phyloP scores from a whole-genome alignment of 805 yeast species.

The Diddensiella caesifluorescens region DNA sequence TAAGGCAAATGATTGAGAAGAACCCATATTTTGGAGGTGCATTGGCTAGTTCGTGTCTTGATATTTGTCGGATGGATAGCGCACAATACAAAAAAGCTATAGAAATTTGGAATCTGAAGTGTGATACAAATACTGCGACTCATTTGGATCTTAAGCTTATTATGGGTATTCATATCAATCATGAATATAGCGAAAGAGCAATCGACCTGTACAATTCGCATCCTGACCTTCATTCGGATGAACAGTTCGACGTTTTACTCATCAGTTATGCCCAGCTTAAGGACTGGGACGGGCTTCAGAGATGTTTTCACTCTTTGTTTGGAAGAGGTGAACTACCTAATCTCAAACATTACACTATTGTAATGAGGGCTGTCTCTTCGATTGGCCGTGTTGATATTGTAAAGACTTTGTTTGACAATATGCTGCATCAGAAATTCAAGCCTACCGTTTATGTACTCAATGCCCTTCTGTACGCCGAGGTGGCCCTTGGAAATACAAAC shows the following conservation, averaged over 20 bases:
- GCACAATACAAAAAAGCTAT: constrained; percentile 15
- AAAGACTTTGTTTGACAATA: constrained; percentile 45
- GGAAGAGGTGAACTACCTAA: constrained; percentile 51
- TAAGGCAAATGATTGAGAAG: neutral
- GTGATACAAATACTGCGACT: constrained; percentile 10
- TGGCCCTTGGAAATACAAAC: constrained; percentile 30
- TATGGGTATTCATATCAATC: constrained; percentile 22
- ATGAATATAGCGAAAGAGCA: constrained; percentile 25
- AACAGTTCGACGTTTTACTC: constrained; percentile 46
- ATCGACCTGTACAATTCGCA: constrained; percentile 34
- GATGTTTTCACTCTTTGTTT: constrained; percentile 49
- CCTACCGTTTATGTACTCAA: constrained; percentile 44
- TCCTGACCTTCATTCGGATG: constrained; percentile 41
- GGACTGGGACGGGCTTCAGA: constrained; percentile 52
- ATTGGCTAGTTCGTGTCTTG: constrained; percentile 12
- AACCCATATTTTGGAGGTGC: constrained; percentile 7
- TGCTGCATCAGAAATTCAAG: constrained; percentile 40
- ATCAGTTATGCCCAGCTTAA: constrained; percentile 40
- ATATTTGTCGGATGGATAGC: constrained; percentile 8
- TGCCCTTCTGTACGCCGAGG: constrained; percentile 42
- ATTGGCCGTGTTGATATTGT: constrained; percentile 46
- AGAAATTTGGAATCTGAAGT: constrained; percentile 34
- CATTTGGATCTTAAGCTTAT: constrained; percentile 26
- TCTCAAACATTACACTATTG: constrained; percentile 50
- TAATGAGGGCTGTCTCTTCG: constrained; percentile 54